Base-by-base conservation (phyloP, 108 stramenopile genomes). In the Mayamaea pseudoterrestris region DNA sequence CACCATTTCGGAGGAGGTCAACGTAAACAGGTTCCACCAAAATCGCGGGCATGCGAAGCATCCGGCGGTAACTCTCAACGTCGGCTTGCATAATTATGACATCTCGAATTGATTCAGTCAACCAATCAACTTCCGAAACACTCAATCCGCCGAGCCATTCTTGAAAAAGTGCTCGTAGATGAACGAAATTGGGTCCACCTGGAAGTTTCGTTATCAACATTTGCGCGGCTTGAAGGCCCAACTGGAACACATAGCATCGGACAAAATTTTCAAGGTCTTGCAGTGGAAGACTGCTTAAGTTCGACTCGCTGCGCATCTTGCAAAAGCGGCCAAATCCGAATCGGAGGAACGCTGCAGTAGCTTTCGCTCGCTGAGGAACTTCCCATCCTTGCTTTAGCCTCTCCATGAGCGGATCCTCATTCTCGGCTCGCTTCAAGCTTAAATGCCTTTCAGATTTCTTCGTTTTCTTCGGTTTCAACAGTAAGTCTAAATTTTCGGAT, bases 381-480 rank as follows among this genome's bases (percentile, higher is more conserved):
- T 90, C 88, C 88, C 88, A 90, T 20, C 75, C 88, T 53, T 84
- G 83, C 53, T 76, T 84, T 12, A 90, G 60, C n/a, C 76, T 54
- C 51, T 83, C 80, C 13, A 77, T 52, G 0, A 65, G 55, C 27
- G 88, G 88, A 47, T 90, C 72, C 56, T 76, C 80, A 29, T 82
- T 76, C 51, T 81, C 69, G 2, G 66, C 65, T 39, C 76, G 60
- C 35, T 54, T 67, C 49, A 70, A 53, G 20, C 74, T 71, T 41
- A 68, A 65, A 27, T 67, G 69, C 12, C 76, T 46, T 40, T 81
- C 79, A 17, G 55, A 65, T 45, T 73, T 74, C 43, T 61, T 63
- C 7, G 55, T 58, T 30, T 76, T 80, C 49, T 71, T 76, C 11
- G 58, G 55, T 44, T 65, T 68, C 35, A 45, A 27, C 21, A 44